Base-by-base conservation (phyloP, 306 rosid species). In the Malus orientalis region DNA sequence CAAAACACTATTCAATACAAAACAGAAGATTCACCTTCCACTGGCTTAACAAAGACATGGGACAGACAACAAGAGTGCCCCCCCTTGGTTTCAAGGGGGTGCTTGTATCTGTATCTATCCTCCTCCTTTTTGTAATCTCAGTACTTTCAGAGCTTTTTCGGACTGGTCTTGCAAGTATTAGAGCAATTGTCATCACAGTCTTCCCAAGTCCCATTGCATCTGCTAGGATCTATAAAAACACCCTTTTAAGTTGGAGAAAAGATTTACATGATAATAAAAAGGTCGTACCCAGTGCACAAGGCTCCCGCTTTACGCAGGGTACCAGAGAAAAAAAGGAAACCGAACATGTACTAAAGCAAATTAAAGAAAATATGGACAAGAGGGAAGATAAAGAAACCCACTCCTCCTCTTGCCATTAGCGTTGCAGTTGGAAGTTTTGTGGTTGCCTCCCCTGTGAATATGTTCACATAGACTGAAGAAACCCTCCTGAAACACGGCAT, bases 151-250 rank as follows among this genome's bases (percentile, higher is more conserved):
- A 73, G 61, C 81, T 76, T 19, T 75, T 81, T 77, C 81, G 82
- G 58, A 87, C 86, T 67, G 71, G 85, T 66, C 83, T 87, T 67
- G 88, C 78, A 66, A 91, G 97, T 73, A 91, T 88, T 79, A 93
- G 80, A 65, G 92, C 87, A 79, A 93, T 91, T 68, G 97, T 88
- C 98, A 93, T 93, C 70, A 93, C 98, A 30, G 98, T 91, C 87
- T 93, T 93, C 57, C 98, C 98, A 71, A 93, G 98, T 71, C 98
- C 98, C 98, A 93, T 93, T 22, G 97, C 97, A 85, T 93, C 98
- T 9, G 92, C 98, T 49, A 93, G 88, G 69, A 89, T 87, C 98
- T 93, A 45, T 44, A 83, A 36, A 63, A 36, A 36, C 8, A 59
- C 25, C 16, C 66, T 25, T 22, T 27, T 1, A 27, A 55, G 78